phyloP scores from a whole-genome alignment of 2,329 filamentous ascomycete genomes.

The Penicillium sp. region DNA sequence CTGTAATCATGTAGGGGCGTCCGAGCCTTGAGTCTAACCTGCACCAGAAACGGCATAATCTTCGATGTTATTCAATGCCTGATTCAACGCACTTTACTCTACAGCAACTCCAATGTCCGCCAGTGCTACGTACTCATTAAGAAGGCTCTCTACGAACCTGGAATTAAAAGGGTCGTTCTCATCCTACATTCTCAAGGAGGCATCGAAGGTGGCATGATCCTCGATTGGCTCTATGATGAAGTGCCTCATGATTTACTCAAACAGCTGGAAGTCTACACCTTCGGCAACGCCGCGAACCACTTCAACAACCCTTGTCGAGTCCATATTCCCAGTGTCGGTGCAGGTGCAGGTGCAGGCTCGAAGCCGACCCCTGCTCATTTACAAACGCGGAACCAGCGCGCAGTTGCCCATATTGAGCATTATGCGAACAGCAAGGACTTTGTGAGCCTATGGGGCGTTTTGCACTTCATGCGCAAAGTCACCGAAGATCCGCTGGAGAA shows the following conservation, averaged over 20 bases:
- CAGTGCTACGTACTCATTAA: constrained; percentile 64
- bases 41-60: background rate
- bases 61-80: too few species aligned
- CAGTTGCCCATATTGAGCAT: too few species aligned
- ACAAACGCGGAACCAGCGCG: background rate
- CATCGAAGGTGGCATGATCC: constrained; percentile 70
- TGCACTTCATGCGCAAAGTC: background rate
- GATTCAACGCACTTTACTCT: constrained; percentile 42
- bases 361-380: background rate
- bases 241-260: constrained; percentile 63
- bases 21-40: background rate
- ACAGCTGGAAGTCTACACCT: constrained; percentile 73
- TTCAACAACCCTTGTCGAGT: constrained; percentile 71
- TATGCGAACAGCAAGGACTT: too few species aligned
- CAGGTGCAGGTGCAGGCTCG: constrained; percentile 22
- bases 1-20: background rate
- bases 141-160: constrained; percentile 61
- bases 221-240: constrained; percentile 76
- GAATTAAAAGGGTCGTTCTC: constrained; percentile 68
- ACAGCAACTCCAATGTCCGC: constrained; percentile 68
- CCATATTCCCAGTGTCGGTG: constrained; percentile 25
- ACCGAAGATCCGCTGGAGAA: too few species aligned
- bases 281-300: constrained; percentile 75
- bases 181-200: constrained; percentile 75
- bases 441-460: constrained; percentile 36